Evolutionary conservation across 2,329 filamentous ascomycete genomes (phyloP).

Genomic region (Tolypocladium paradoxum): DNA sequence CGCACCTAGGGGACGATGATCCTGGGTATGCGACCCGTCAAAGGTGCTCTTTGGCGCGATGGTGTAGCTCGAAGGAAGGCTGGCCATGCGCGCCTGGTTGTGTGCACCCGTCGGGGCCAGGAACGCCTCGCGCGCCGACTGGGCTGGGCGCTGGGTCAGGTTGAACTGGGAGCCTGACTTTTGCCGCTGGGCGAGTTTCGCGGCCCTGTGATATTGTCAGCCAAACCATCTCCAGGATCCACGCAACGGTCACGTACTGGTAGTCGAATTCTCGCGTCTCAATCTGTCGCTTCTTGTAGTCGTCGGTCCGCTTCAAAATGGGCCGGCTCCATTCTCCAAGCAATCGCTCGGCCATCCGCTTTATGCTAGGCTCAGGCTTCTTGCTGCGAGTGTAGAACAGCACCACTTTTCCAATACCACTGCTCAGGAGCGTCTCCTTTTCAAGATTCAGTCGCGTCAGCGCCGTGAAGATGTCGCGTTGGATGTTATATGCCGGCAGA

Average conservation of each 20-base stretch:
- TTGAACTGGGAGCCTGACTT: constrained; percentile 37
- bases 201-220: constrained; percentile 29
- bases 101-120: constrained; percentile 43
- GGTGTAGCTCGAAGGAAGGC: constrained; percentile 45
- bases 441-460: constrained; percentile 74
- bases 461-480: constrained; percentile 82
- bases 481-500: constrained; percentile 92
- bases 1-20: constrained; percentile 51
- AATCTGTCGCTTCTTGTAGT: constrained; percentile 76
- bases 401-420: constrained; percentile 90
- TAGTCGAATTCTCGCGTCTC: constrained; percentile 55
- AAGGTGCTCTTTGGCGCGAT: constrained; percentile 53
- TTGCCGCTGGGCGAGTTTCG: constrained; percentile 40
- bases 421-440: constrained; percentile 81
- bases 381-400: constrained; percentile 96
- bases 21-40: constrained; percentile 37
- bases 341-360: constrained; percentile 86
- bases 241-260: constrained; percentile 33
- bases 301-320: constrained; percentile 85
- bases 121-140: constrained; percentile 32
- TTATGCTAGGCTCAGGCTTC: constrained; percentile 77
- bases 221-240: background rate
- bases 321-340: constrained; percentile 92
- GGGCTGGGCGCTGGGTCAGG: constrained; percentile 37
- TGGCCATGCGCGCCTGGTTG: constrained; percentile 47